Evolutionary conservation across 2,329 filamentous ascomycete species (phyloP), one percentile per base, ranked within the genome.

Genomic region (Cordyceps tenuipes): DNA sequence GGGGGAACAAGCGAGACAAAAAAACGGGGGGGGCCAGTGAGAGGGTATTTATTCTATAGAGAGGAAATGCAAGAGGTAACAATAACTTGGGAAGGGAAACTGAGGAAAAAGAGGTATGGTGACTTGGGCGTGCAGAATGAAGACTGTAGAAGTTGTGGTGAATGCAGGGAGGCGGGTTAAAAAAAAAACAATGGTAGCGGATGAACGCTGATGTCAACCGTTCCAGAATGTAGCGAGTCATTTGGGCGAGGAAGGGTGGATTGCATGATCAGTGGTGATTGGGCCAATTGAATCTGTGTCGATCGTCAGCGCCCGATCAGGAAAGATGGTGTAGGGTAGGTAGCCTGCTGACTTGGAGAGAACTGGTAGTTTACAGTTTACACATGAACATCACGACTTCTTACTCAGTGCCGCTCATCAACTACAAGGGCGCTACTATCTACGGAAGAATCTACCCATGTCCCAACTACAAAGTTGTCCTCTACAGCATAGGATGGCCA

Each of bases 151-250:
- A 10, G 12, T 13, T 13, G 19, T 39, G 56, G 19, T 39, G 56
- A 36, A 43, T 52, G 29, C 31, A 53, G 52, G 48, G 47, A 9
- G 6, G 23, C 31, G 19, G 48, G 19, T 21, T 50, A 51, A 57
- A 61, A 31, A 61, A 57, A 50, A 61, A 61, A 57, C 23, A 53
- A 51, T 10, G 19, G 17, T 17, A 12, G 9, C 26, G 31, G 43
- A n/a, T 5, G 23, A 19, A 5, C 7, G 23, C 31, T 19, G 57
- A n/a, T 5, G 41, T 43, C 47, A 26, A n/a, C 57, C 48, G 57
- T 41, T 26, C 29, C 19, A 46, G 19, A 8, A 29, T 8, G 29
- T 15, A 19, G 56, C 31, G 17, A 49, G 47, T 23, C 15, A 34
- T 17, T 49, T 49, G 29, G 26, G 17, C 19, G 26, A 50, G 17